phyloP scores from a whole-genome alignment of 495 filamentous ascomycete genomes.

The Aspergillus ellipticus region DNA sequence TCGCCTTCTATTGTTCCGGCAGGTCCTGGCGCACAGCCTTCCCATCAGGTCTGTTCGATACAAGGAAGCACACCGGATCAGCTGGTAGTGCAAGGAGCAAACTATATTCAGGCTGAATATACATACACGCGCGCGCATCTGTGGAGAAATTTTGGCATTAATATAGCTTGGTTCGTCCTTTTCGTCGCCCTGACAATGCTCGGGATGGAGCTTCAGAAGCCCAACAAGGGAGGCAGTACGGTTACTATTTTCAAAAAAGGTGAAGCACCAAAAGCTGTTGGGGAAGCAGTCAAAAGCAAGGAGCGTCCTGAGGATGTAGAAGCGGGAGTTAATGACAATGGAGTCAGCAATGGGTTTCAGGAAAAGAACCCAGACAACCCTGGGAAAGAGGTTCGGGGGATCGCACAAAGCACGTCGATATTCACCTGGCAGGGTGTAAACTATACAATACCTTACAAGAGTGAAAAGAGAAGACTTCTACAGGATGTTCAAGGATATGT shows the following conservation, averaged over 20 bases:
- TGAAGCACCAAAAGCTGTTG: constrained; percentile 52
- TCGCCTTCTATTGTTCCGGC: constrained; percentile 57
- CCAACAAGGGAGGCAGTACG: constrained; percentile 66
- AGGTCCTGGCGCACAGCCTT: constrained; percentile 52
- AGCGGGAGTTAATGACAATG: constrained; percentile 31
- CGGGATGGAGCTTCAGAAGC: constrained; percentile 66
- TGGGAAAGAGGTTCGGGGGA: constrained; percentile 30
- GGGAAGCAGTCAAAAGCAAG: constrained; percentile 36
- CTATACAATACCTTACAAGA: constrained; percentile 66
- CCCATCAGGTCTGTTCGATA: constrained; percentile 60
- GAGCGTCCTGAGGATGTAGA: constrained; percentile 47
- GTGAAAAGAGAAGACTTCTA: constrained; percentile 55
- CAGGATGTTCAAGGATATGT: constrained; percentile 66
- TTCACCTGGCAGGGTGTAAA: constrained; percentile 79
- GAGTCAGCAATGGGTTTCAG: constrained; percentile 16
- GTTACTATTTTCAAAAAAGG: constrained; percentile 67
- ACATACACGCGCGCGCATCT: constrained; percentile 55
- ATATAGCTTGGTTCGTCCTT: constrained; percentile 53
- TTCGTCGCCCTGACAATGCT: constrained; percentile 55
- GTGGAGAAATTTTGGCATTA: constrained; percentile 61
- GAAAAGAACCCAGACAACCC: constrained; percentile 23
- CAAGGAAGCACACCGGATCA: constrained; percentile 50
- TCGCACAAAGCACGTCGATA: constrained; percentile 58
- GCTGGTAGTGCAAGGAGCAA: constrained; percentile 47
- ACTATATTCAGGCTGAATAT: constrained; percentile 51